Evolutionary conservation across 2,329 filamentous ascomycete genomes (phyloP).

Genomic region (Simplicillium aogashimaense): DNA sequence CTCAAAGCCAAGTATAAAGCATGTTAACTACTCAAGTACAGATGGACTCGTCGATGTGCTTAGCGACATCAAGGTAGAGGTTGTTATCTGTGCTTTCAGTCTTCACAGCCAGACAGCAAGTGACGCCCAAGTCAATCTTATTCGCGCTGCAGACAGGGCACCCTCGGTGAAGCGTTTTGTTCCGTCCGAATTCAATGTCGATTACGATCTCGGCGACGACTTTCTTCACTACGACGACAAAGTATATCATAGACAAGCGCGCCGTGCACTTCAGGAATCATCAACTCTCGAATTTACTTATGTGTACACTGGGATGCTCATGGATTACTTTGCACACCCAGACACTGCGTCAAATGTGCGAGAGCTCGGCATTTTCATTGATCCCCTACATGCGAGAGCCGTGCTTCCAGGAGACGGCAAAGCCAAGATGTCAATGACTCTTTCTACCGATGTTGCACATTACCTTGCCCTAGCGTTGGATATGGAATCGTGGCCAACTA

Average conservation of each 20-base stretch:
- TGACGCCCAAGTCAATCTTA: constrained; percentile 20
- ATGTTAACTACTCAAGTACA: constrained; percentile 17
- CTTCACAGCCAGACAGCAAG: constrained; percentile 18
- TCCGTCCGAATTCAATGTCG: constrained; percentile 26
- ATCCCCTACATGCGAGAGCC: constrained; percentile 14
- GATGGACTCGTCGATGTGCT: constrained; percentile 12
- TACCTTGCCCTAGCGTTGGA: constrained; percentile 19
- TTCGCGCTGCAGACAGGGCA: constrained; percentile 19
- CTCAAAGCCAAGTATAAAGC: constrained; percentile 13
- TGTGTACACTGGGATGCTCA: constrained; percentile 25
- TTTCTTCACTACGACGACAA: constrained; percentile 23
- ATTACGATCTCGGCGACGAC: constrained; percentile 21
- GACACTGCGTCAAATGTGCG: constrained; percentile 14
- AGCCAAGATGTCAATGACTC: constrained; percentile 18
- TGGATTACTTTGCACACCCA: constrained; percentile 24
- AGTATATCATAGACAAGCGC: constrained; percentile 15
- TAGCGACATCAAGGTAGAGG: constrained; percentile 12
- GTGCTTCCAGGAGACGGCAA: constrained; percentile 19
- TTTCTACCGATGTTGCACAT: constrained; percentile 19
- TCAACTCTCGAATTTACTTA: constrained; percentile 20
- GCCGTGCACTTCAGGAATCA: constrained; percentile 18
- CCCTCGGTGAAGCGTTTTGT: constrained; percentile 22
- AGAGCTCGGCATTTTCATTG: constrained; percentile 18
- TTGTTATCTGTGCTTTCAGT: constrained; percentile 21
- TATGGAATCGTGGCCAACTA: constrained; percentile 17